These are phyloP conservation scores for Linnemannia zychae DNA, from an alignment of 192 early-diverging fungal species.

Conservation along the genomic window DNA sequence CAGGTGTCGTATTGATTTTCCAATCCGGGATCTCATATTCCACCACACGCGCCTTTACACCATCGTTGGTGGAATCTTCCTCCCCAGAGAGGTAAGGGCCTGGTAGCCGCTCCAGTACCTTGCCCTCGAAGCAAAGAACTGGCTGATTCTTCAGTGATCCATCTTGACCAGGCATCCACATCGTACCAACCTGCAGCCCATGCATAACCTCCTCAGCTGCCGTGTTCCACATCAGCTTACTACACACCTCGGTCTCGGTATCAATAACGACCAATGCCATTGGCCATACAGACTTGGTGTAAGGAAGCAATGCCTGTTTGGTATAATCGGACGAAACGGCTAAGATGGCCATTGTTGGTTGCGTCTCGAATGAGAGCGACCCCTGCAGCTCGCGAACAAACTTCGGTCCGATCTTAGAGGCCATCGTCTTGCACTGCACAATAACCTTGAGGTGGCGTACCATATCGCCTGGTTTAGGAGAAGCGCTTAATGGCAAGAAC, in stretches of 20 bases:
- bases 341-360: constrained; percentile 50
- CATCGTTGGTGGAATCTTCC: too few relatives aligned
- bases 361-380: constrained; percentile 37
- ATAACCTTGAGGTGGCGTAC: constrained; percentile 53
- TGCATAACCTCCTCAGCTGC: constrained; percentile 52
- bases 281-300: constrained; percentile 43
- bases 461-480: constrained; percentile 26
- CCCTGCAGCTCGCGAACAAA: constrained; percentile 49
- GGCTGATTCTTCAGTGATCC: constrained; percentile 13
- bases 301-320: constrained; percentile 29
- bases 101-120: constrained; percentile 21
- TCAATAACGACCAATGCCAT: constrained; percentile 51
- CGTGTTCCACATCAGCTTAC: constrained; percentile 48
- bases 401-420: constrained; percentile 41
- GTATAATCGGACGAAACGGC: constrained; percentile 38
- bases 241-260: constrained; percentile 12
- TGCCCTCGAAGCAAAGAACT: constrained; percentile 37
- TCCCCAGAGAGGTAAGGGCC: constrained; percentile 34
- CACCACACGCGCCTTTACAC: neutral
- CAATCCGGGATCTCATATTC: constrained; percentile 25
- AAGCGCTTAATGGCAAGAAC: constrained; percentile 43
- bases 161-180: neutral
- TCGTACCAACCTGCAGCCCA: constrained; percentile 31
- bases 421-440: constrained; percentile 48
- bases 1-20: constrained; percentile 18